Conservation (phyloP, 2,329 filamentous ascomycete genomes). For the Aspergillus clavatus region DNA sequence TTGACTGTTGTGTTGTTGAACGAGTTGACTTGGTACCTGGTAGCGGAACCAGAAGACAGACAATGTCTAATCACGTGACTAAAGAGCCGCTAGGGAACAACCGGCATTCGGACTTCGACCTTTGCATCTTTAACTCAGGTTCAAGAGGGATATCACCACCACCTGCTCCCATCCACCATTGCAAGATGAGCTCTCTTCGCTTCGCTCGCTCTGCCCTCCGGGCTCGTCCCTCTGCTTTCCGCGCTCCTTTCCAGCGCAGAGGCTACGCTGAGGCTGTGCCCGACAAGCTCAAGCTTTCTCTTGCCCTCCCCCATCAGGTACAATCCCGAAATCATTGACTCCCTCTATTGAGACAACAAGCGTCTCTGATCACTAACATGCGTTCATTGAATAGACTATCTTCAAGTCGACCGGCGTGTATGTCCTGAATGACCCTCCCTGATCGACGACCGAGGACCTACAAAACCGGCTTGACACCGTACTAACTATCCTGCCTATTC, state of each 20-base stretch:
- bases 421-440: conserved; percentile 30
- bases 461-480: conserved; percentile 15
- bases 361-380: conserved; percentile 27
- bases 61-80: conserved; percentile 26
- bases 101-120: conserved; percentile 36
- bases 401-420: conserved; percentile 69
- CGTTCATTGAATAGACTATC: conserved; percentile 50
- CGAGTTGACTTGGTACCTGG: conserved; percentile 2
- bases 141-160: conserved; percentile 33
- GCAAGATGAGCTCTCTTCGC: conserved; percentile 84
- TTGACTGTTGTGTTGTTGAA: too few species aligned
- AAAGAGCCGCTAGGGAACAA: conserved; percentile 35
- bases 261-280: conserved; percentile 83
- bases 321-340: conserved; percentile 35
- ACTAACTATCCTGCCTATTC: conserved; percentile 61
- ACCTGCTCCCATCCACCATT: conserved; percentile 30
- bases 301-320: conserved; percentile 98
- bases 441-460: conserved; percentile 1
- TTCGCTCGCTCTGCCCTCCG: conserved; percentile 85
- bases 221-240: conserved; percentile 71
- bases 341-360: not conserved
- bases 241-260: conserved; percentile 74
- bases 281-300: conserved; percentile 97
- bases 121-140: conserved; percentile 34
- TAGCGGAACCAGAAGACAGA: too few species aligned